Conservation (phyloP, 371 early-diverging fungal genomes). For the Mycotypha africana region DNA sequence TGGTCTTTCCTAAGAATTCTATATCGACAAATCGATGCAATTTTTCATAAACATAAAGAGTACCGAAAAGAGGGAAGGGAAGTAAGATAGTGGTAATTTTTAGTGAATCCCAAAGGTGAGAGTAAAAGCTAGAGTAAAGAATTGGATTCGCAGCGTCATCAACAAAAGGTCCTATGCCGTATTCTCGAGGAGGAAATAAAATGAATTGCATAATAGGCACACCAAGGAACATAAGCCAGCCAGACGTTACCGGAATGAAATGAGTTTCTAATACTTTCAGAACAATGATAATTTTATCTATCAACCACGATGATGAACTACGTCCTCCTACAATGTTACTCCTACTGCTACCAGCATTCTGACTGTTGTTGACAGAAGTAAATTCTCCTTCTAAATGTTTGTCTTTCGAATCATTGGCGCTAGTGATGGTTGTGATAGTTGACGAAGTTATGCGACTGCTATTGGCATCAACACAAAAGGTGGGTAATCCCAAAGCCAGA, state of each 20-base stretch:
- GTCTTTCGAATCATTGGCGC: neutral
- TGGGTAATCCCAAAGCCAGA: conserved; percentile 1
- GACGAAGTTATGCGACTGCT: too few species aligned
- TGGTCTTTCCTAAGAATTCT: conserved; percentile 28
- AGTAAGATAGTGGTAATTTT: conserved; percentile 39
- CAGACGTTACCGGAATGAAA: conserved; percentile 47
- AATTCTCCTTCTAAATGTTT: neutral
- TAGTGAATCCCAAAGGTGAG: conserved; percentile 32
- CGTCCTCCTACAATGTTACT: too few species aligned
- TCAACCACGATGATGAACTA: conserved; percentile 5
- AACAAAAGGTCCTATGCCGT: conserved; percentile 20
- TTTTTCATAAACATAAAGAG: conserved; percentile 39
- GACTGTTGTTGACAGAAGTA: too few species aligned
- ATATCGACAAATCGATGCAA: conserved; percentile 37
- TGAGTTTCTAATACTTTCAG: conserved; percentile 46
- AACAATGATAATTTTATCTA: conserved; percentile 52
- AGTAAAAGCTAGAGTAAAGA: conserved; percentile 32
- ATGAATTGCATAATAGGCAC: conserved; percentile 46
- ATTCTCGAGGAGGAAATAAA: conserved; percentile 29
- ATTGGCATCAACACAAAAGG: neutral
- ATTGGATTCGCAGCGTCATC: conserved; percentile 26
- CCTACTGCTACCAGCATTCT: too few species aligned
- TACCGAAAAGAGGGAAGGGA: conserved; percentile 44
- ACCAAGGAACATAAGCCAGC: conserved; percentile 55
- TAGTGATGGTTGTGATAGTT: neutral